A percentile compares a stretch with the other conserved stretches of the same genome.
These are phyloP conservation scores for Ustilago sp. DNA, from an alignment of 1,284 basidiomycete genomes.

Conservation along the genomic window DNA sequence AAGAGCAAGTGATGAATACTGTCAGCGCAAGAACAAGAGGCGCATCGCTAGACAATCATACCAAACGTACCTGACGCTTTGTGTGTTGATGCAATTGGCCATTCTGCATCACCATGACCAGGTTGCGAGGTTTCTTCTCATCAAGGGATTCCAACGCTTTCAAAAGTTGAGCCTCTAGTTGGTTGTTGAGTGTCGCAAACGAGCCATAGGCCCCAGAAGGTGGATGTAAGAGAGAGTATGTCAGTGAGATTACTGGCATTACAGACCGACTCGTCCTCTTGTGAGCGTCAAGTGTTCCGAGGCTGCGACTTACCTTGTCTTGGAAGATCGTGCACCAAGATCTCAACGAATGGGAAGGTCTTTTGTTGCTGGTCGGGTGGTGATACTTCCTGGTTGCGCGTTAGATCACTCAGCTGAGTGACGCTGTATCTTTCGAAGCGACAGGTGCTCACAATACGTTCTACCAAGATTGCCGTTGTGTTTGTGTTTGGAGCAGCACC, in stretches of 20 bases:
- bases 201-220: neutral
- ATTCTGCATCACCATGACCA: slow-evolving; percentile 25
- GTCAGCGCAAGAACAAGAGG: neutral
- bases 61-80: slow-evolving; percentile 41
- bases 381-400: neutral
- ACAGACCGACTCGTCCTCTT: neutral
- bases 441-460: neutral
- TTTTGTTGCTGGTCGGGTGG: neutral
- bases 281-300: neutral
- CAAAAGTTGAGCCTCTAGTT: slow-evolving; percentile 21
- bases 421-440: neutral
- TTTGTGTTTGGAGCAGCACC: slow-evolving; percentile 15
- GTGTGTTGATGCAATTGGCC: slow-evolving; percentile 8
- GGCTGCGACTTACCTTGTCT: neutral
- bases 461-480: neutral
- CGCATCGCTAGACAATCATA: too few species aligned
- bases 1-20: neutral
- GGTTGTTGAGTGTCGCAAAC: neutral
- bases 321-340: neutral
- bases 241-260: neutral
- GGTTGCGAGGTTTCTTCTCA: slow-evolving; percentile 28
- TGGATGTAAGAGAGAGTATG: neutral
- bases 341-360: neutral
- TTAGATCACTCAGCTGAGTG: neutral
- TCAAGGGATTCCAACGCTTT: slow-evolving; percentile 24